Evolutionary conservation across 257 asterid species (phyloP).

Genomic region (Coffea canephora): DNA sequence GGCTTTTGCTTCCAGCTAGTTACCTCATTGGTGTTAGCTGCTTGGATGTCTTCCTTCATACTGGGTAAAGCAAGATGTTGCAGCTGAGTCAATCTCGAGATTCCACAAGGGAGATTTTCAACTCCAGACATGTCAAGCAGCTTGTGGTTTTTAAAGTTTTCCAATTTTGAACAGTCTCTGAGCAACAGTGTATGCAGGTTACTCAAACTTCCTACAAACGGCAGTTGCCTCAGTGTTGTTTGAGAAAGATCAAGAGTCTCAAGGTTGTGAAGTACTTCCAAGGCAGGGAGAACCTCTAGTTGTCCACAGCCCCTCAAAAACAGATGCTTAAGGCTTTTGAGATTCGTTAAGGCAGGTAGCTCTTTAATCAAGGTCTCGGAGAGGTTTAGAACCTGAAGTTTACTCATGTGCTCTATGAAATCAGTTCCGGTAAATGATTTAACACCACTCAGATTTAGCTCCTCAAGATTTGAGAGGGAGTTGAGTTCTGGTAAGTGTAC

Average conservation of each 20-base stretch:
- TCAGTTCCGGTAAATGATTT: too few species aligned
- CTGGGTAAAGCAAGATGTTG: too few species aligned
- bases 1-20: not conserved
- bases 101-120: too few species aligned
- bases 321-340: slow-evolving; percentile 2
- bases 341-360: not conserved
- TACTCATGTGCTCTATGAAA: slow-evolving; percentile 3
- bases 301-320: not conserved
- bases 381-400: slow-evolving; percentile 11
- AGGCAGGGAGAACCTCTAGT: not conserved
- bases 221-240: not conserved
- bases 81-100: too few species aligned
- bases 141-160: not conserved
- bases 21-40: not conserved
- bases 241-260: slow-evolving; percentile 17
- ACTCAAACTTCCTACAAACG: not conserved
- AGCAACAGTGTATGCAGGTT: not conserved
- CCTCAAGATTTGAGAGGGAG: too few species aligned
- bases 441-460: too few species aligned
- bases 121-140: not conserved
- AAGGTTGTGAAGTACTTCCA: slow-evolving; percentile 7
- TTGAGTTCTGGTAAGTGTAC: too few species aligned
- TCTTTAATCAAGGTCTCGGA: not conserved
- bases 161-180: not conserved
- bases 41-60: not conserved